Evolutionary conservation across 164 flowering plant species (phyloP), one percentile per base, ranked within the genome.

Genomic region (Stephania japonica): DNA sequence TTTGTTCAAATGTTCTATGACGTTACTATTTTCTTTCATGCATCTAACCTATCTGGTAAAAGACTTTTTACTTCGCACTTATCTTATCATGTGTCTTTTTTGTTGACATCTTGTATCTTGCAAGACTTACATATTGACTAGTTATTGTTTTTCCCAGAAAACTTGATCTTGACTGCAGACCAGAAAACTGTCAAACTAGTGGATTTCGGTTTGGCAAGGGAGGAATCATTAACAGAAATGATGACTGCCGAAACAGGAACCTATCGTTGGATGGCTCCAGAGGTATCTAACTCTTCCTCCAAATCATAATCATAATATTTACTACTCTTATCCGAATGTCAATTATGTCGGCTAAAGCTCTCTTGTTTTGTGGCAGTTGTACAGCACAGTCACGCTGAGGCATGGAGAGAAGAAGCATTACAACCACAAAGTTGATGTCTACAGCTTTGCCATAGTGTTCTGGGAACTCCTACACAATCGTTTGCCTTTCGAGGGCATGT

Each of bases 261-360:
- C 21, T 93, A 93, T 65, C 89, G 98, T 19, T 93, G 97, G 98
- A 93, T 93, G 98, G 98, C 98, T 73, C 98, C 98, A 5, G 98
- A 93, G 91, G 98, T 91, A 76, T 2, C 0, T 32, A 76, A 32
- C 0, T 32, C n/a, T 70, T 74, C 23, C 43, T 18, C 26, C 42
- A 32, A 42, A 24, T 41, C 19, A n/a, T 8, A 43, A 38, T n/a
- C 41, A 23, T 78, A 65, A 38, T 73, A 4, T 6, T 32, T 32
- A 32, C 38, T 32, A 32, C 4, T 32, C 4, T 32, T 32, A 32
- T 50, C 9, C 27, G 9, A 21, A 59, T 13, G 13, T 32, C 56
- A 77, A 44, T 18, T 61, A n/a, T n/a, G 26, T 73, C 19, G n/a
- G 38, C 56, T 8, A 16, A 42, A 41, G 32, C 4, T 32, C 9